These are phyloP conservation scores for Conringia planisiliqua DNA, from an alignment of 345 rosid species.

Conservation along the genomic window DNA sequence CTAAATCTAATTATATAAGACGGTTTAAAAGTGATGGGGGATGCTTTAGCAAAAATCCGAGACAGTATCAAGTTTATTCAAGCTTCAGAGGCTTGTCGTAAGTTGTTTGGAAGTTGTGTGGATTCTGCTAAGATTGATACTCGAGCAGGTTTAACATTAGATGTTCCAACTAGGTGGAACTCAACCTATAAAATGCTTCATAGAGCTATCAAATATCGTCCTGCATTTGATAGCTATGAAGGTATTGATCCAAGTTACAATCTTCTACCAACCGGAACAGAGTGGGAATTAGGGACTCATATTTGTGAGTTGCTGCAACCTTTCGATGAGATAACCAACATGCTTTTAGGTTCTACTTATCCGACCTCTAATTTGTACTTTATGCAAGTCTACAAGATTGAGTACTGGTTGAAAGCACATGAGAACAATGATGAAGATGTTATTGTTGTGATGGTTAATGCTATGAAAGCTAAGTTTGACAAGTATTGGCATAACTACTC, in stretches of 20 bases:
- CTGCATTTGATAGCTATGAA: neutral
- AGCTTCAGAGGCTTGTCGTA: neutral
- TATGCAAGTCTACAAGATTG: neutral
- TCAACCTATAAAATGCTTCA: neutral
- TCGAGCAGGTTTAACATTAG: neutral
- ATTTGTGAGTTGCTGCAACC: neutral
- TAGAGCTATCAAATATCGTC: neutral
- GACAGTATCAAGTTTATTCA: neutral
- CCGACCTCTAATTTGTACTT: neutral
- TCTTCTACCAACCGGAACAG: neutral
- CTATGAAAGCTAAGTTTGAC: neutral
- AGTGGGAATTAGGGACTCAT: neutral
- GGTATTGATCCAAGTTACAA: neutral
- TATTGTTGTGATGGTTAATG: neutral
- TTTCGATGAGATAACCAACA: neutral
- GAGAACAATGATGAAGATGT: neutral
- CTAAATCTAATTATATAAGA: neutral
- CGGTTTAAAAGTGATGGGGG: neutral
- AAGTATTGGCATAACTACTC: neutral
- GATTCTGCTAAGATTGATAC: neutral
- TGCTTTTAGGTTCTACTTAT: neutral
- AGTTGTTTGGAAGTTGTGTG: neutral
- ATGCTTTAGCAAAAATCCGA: neutral
- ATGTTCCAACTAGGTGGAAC: neutral
- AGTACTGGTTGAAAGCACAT: neutral